Evolutionary conservation across 2,329 filamentous ascomycete genomes (phyloP), one percentile per base, ranked within the genome.

Genomic region (Trichoderma afroharzianum): DNA sequence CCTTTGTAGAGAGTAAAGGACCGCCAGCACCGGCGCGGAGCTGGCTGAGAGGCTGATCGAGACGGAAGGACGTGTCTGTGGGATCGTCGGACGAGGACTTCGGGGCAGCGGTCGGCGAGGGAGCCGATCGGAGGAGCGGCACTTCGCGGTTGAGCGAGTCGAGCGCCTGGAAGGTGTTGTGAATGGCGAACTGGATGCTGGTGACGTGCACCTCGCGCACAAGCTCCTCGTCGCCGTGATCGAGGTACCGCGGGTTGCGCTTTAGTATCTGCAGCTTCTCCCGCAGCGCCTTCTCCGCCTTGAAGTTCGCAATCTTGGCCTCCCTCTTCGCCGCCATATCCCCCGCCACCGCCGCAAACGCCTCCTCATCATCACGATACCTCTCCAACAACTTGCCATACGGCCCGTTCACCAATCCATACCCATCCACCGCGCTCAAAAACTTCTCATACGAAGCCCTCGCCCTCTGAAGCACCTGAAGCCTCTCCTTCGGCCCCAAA

Each of bases 141-240:
- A 94, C 81, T 82, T 99, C 96, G 76, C 93, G 92, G 53, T 92
- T 93, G 71, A 98, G 86, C 21, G 93, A 89, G 80, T 98, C 96
- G n/a, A 99, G 87, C 0, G 91, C 88, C 79, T 96, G 92, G 77
- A 98, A 97, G 6, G 94, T 87, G 79, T 92, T 89, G 80, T 98
- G 93, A 3, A 91, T 88, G 77, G 88, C 89, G 74, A 94, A 90
- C 21, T 88, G 85, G 57, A 97, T 84, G 75, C 93, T 90, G 1
- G 94, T 90, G 32, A 97, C 84, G 77, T 97, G 90, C 33, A 97
- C 85, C 73, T 93, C 88, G 63, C 96, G 90, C 15, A 94, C 87
- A n/a, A 91, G 87, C 76, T 95, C 93, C 71, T 99, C 96, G 77
- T 98, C 96, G 59, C 91, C 89, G 14, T 90, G 82, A 11, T 87